A percentile compares a stretch with the other conserved stretches of the same genome.
Conservation (phyloP, 2,329 filamentous ascomycete genomes). For the Trichoderma afroharzianum region DNA sequence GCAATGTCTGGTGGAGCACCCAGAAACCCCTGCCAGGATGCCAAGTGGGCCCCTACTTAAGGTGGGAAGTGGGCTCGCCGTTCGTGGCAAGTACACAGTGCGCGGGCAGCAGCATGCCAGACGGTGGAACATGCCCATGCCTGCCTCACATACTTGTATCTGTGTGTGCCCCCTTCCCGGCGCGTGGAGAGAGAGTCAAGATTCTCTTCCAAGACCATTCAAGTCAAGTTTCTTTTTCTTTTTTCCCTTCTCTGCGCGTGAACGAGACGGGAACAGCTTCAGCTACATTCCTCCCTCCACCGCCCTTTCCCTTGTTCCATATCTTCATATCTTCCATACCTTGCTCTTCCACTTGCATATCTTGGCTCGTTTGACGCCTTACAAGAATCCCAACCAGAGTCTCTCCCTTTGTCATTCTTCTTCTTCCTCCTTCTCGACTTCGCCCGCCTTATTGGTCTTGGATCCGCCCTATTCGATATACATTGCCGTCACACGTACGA, state of each 20-base stretch:
- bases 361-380: constrained; percentile 9
- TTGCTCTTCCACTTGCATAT: not conserved
- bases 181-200: not conserved
- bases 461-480: constrained; percentile 7
- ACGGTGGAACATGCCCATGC: constrained; percentile 19
- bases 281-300: constrained; percentile 15
- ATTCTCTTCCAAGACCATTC: not conserved
- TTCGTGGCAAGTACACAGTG: constrained; percentile 16
- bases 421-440: not conserved
- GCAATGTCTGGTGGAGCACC: not conserved
- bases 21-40: not conserved
- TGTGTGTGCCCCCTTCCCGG: not conserved
- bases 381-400: not conserved
- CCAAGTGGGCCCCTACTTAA: not conserved
- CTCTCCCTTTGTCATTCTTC: constrained; percentile 10
- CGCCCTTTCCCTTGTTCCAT: constrained; percentile 4
- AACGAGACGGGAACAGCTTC: constrained; percentile 2
- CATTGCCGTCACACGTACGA: not conserved
- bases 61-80: constrained; percentile 9
- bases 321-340: not conserved
- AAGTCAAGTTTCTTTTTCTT: not conserved
- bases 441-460: not conserved
- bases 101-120: not conserved
- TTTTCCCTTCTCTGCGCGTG: not conserved
- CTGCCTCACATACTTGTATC: constrained; percentile 11